A percentile compares a stretch with the other conserved stretches of the same genome.
phyloP scores from a whole-genome alignment of 768 basidiomycete species.

The Galerina sulciceps region DNA sequence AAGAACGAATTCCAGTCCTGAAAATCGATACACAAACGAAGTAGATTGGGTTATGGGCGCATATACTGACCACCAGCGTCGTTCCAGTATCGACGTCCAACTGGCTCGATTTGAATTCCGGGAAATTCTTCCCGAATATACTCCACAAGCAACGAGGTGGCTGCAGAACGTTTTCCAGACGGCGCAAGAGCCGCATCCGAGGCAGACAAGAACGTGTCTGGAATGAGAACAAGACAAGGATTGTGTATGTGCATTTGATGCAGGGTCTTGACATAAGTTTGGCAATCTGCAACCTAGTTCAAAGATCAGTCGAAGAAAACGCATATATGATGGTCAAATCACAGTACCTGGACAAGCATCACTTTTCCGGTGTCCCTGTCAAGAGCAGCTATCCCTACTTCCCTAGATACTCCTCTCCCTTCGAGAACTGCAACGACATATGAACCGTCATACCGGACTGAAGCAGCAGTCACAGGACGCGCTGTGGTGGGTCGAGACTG shows the following conservation, averaged over 20 bases:
- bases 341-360: slow-evolving; percentile 74
- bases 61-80: slow-evolving; percentile 65
- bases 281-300: slow-evolving; percentile 76
- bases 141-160: slow-evolving; percentile 69
- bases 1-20: slow-evolving; percentile 79
- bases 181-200: slow-evolving; percentile 52
- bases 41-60: not conserved
- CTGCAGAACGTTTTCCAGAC: slow-evolving; percentile 44
- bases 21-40: not conserved
- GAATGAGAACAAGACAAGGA: slow-evolving; percentile 75
- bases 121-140: slow-evolving; percentile 79
- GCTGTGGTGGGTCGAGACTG: slow-evolving; percentile 64
- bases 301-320: slow-evolving; percentile 4
- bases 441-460: slow-evolving; percentile 59
- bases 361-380: slow-evolving; percentile 79
- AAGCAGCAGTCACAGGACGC: slow-evolving; percentile 69
- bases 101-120: slow-evolving; percentile 65
- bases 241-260: slow-evolving; percentile 83
- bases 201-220: slow-evolving; percentile 76
- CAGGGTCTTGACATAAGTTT: slow-evolving; percentile 87
- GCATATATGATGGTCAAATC: not conserved
- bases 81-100: slow-evolving; percentile 85
- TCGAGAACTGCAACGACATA: slow-evolving; percentile 76
- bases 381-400: slow-evolving; percentile 88
- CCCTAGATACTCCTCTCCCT: slow-evolving; percentile 77